Percentiles rank a stretch among this genome's conserved stretches.
These are phyloP conservation scores for Ampelocalamus luodianensis DNA, from an alignment of 176 grass and related monocot genomes.

Conservation along the genomic window DNA sequence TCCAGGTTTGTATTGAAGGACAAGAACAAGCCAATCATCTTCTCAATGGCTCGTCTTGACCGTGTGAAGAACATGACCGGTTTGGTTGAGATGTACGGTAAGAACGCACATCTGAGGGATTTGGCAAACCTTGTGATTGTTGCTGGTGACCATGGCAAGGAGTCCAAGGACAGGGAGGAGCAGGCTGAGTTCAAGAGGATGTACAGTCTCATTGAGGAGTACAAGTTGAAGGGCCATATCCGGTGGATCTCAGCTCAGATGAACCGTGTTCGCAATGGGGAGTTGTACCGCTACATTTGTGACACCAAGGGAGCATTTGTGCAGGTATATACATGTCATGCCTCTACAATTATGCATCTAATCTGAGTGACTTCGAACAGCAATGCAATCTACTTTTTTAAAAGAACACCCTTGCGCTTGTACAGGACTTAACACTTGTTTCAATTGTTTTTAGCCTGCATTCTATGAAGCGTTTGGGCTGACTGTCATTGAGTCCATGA, in stretches of 20 bases:
- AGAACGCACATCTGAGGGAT: conserved; percentile 75
- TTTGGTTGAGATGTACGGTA: conserved; percentile 93
- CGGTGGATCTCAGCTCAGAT: conserved; percentile 99
- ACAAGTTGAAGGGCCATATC: conserved; percentile 88
- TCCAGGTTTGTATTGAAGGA: conserved; percentile 82
- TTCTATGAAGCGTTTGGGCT: conserved; percentile 93
- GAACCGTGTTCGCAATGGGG: conserved; percentile 82
- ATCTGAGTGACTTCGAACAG: conserved; percentile 14
- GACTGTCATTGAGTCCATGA: conserved; percentile 94
- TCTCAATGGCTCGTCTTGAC: conserved; percentile 97
- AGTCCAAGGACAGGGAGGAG: conserved; percentile 95
- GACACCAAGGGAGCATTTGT: conserved; percentile 92
- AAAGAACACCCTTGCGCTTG: conserved; percentile 5
- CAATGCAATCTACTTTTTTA: not conserved
- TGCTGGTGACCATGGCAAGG: conserved; percentile 94
- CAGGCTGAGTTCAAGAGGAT: conserved; percentile 92
- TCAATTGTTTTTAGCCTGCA: conserved; percentile 65
- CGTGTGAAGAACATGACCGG: conserved; percentile 97
- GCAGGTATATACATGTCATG: conserved; percentile 52
- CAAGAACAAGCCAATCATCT: conserved; percentile 89
- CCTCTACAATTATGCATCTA: not conserved
- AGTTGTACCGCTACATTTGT: conserved; percentile 90
- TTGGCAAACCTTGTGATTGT: conserved; percentile 94
- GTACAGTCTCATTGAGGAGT: conserved; percentile 90
- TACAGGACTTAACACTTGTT: conserved; percentile 18